These are phyloP conservation scores for Imleria badia DNA, from an alignment of 768 basidiomycete genomes.

Conservation along the genomic window DNA sequence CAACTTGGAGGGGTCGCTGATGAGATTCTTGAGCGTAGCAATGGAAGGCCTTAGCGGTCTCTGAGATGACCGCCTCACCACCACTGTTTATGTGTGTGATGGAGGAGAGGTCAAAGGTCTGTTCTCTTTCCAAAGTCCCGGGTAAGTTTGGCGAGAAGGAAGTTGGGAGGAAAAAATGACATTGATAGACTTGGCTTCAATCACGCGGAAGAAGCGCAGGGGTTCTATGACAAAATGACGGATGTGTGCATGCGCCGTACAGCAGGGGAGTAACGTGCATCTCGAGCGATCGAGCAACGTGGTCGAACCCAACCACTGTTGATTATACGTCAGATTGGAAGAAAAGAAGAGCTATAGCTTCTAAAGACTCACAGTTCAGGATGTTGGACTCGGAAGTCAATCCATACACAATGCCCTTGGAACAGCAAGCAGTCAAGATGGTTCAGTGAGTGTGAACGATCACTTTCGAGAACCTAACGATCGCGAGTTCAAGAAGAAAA, in stretches of 20 bases:
- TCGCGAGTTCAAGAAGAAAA: slow-evolving; percentile 41
- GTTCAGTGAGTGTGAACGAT: slow-evolving; percentile 41
- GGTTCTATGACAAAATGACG: slow-evolving; percentile 26
- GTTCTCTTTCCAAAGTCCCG: slow-evolving; percentile 31
- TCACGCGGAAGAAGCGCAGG: slow-evolving; percentile 26
- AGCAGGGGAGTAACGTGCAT: slow-evolving; percentile 39
- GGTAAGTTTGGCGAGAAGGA: slow-evolving; percentile 39
- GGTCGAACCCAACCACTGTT: slow-evolving; percentile 45
- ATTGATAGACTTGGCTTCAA: slow-evolving; percentile 35
- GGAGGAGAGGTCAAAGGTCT: slow-evolving; percentile 34
- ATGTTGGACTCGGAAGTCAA: slow-evolving; percentile 36
- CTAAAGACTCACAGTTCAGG: slow-evolving; percentile 37
- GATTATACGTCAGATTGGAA: background rate
- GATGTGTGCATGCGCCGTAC: slow-evolving; percentile 29
- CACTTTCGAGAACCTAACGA: slow-evolving; percentile 45
- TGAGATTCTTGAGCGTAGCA: slow-evolving; percentile 29
- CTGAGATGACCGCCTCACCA: slow-evolving; percentile 42
- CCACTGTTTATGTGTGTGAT: slow-evolving; percentile 41
- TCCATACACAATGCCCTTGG: slow-evolving; percentile 37
- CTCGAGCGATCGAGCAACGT: slow-evolving; percentile 44
- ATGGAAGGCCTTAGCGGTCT: slow-evolving; percentile 38
- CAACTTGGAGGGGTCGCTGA: slow-evolving; percentile 13
- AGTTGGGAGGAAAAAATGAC: slow-evolving; percentile 42
- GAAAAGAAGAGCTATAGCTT: background rate
- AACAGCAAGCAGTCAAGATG: slow-evolving; percentile 32